Evolutionary conservation across 208 protist genomes (phyloP).

Genomic region (Trypanosoma cruzi): DNA sequence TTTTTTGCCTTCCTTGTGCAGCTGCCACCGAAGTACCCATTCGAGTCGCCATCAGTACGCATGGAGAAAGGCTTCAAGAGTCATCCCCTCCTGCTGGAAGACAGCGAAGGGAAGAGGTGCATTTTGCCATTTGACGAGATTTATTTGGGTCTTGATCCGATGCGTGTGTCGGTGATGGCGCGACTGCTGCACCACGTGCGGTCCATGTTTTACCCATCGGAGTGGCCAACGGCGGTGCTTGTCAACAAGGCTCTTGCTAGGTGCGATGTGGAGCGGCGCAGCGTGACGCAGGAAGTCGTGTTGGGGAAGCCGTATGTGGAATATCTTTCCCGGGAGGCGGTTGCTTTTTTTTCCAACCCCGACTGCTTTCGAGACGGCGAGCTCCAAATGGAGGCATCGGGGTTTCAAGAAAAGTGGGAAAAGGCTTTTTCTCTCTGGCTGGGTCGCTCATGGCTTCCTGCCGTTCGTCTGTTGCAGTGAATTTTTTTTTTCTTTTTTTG

Average conservation of each 20-base stretch:
- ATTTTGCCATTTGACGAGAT: slow-evolving; percentile 55
- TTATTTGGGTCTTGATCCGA: slow-evolving; percentile 61
- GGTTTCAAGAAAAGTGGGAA: slow-evolving; percentile 7
- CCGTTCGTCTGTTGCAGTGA: slow-evolving; percentile 11
- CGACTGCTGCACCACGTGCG: slow-evolving; percentile 54
- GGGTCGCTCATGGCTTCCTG: slow-evolving; percentile 15
- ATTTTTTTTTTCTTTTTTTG: slow-evolving; percentile 8
- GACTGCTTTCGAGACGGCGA: slow-evolving; percentile 15
- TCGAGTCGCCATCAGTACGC: slow-evolving; percentile 60
- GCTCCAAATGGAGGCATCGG: neutral
- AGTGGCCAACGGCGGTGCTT: slow-evolving; percentile 36
- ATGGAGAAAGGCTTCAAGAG: slow-evolving; percentile 44
- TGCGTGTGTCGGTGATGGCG: slow-evolving; percentile 72
- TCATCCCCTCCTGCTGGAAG: slow-evolving; percentile 53
- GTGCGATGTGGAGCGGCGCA: slow-evolving; percentile 49
- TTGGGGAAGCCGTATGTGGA: slow-evolving; percentile 64
- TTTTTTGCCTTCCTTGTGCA: slow-evolving; percentile 60
- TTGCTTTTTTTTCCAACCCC: slow-evolving; percentile 42
- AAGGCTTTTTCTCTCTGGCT: slow-evolving; percentile 12
- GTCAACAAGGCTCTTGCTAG: slow-evolving; percentile 14
- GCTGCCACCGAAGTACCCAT: slow-evolving; percentile 66
- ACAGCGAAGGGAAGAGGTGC: slow-evolving; percentile 11
- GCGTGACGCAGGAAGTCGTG: slow-evolving; percentile 53
- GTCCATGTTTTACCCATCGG: slow-evolving; percentile 52
- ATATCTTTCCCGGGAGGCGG: slow-evolving; percentile 46